These are phyloP conservation scores for Ustilago bromivora DNA, from an alignment of 1,284 basidiomycete genomes.

Conservation along the genomic window DNA sequence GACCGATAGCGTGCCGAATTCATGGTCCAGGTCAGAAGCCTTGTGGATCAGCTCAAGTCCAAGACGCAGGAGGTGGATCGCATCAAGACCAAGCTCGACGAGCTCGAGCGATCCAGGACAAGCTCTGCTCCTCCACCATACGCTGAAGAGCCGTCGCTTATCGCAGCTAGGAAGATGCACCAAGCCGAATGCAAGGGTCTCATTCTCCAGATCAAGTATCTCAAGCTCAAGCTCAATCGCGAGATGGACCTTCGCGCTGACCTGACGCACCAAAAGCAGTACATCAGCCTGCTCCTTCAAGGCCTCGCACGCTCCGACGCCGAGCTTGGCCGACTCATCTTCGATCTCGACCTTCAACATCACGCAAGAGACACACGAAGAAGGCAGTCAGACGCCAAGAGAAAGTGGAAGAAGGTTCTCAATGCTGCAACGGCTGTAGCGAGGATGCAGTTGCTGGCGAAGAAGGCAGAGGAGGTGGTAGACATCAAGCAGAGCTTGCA, in stretches of 20 bases:
- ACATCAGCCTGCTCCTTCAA: conserved; percentile 41
- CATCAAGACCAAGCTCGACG: conserved; percentile 42
- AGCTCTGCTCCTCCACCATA: conserved; percentile 20
- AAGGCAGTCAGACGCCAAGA: conserved; percentile 9
- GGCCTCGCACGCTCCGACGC: conserved; percentile 31
- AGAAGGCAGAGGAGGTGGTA: conserved; percentile 8
- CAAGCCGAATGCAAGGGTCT: conserved; percentile 88
- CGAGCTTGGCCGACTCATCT: conserved; percentile 30
- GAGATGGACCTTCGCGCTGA: conserved; percentile 85
- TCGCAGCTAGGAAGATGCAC: conserved; percentile 72
- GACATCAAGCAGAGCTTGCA: conserved; percentile 30
- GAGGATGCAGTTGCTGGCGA: conserved; percentile 30
- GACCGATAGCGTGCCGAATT: conserved; percentile 31
- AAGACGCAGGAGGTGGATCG: conserved; percentile 32
- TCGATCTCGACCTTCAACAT: conserved; percentile 39
- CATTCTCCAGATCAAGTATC: conserved; percentile 86
- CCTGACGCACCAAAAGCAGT: conserved; percentile 82
- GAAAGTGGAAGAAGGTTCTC: conserved; percentile 35
- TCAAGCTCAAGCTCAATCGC: conserved; percentile 89
- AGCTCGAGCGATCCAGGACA: conserved; percentile 18
- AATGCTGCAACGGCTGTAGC: conserved; percentile 26
- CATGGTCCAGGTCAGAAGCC: conserved; percentile 29
- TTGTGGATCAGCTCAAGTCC: conserved; percentile 41
- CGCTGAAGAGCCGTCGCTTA: conserved; percentile 23
- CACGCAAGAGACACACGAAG: conserved; percentile 10